Base-by-base conservation (phyloP, 2,329 filamentous ascomycete genomes). In the Zymoseptoria crescenta region DNA sequence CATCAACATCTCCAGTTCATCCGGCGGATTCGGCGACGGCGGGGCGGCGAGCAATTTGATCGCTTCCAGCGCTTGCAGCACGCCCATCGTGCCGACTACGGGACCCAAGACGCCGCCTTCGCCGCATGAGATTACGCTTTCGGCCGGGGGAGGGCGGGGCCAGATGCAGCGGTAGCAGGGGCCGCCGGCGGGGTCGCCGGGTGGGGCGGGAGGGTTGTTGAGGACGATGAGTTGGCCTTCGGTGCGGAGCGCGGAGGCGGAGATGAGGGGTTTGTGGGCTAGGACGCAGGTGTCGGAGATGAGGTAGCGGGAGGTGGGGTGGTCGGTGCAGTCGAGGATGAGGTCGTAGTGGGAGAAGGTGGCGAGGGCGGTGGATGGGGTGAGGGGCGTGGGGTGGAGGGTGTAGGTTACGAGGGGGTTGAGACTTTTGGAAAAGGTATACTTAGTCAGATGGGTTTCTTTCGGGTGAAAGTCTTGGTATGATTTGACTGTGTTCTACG, bases 101-200 rank as follows among this genome's bases (percentile, higher is more conserved):
- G 94, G 92, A 0, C 94, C 94, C 1, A 99, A 69, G 8, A 99
- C 91, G 0, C 94, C 94, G 8, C 92, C 93, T 72, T 99, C 94
- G 49, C 92, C 91, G 69, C 94, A 99, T 60, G 87, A 91, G 1
- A 90, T 80, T 0, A 96, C 87, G 58, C 84, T 91, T 49, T 89
- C 88, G 0, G 89, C 83, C 0, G 93, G 91, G 0, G 94, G 92
- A 0, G 94, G 92, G 45, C 82, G 87, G 0, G 91, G 92, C 67
- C 96, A 99, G 10, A 97, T 83, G 70, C 94, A 99, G 49, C 94
- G 83, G 74, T 99, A 99, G 74, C 94, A 99, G 0, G 93, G 92
- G 0, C 91, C 89, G 35, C 88, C 87, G 0, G 75, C 69, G 2
- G 71, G 57, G 55, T 83, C 74, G 1, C 86, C 86, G 8, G 81